A percentile compares a stretch with the other conserved stretches of the same genome.
phyloP scores from a whole-genome alignment of 345 rosid species.

The Trapa incisa region DNA sequence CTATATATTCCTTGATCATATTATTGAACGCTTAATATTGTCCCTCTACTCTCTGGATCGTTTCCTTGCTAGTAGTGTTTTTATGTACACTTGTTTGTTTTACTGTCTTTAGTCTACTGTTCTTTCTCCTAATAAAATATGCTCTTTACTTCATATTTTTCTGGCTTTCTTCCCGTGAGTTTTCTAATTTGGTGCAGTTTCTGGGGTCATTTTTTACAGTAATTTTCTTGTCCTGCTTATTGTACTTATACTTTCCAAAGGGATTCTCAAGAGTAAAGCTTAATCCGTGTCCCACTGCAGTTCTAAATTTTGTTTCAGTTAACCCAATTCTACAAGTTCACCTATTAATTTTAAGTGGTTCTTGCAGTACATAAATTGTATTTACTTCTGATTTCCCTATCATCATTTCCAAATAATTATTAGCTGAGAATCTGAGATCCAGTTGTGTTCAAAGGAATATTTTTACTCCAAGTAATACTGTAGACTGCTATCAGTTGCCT shows the following conservation, averaged over 20 bases:
- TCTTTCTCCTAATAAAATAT: too few species aligned
- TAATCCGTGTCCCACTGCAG: background rate
- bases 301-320: background rate
- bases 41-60: too few species aligned
- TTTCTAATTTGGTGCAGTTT: too few species aligned
- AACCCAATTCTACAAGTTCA: background rate
- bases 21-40: too few species aligned
- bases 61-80: too few species aligned
- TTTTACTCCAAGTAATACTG: background rate
- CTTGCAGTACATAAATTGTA: background rate
- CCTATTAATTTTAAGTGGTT: background rate
- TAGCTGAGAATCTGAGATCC: background rate
- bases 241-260: background rate
- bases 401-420: background rate
- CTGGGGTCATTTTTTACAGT: background rate
- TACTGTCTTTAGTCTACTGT: too few species aligned
- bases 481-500: too few species aligned
- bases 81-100: too few species aligned
- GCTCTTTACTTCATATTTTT: too few species aligned
- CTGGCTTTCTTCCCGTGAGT: too few species aligned
- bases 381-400: background rate
- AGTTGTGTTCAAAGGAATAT: background rate
- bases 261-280: background rate
- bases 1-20: too few species aligned
- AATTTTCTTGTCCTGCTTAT: background rate